phyloP scores from a whole-genome alignment of 169 alveolate genomes.

The Theileria parva region DNA sequence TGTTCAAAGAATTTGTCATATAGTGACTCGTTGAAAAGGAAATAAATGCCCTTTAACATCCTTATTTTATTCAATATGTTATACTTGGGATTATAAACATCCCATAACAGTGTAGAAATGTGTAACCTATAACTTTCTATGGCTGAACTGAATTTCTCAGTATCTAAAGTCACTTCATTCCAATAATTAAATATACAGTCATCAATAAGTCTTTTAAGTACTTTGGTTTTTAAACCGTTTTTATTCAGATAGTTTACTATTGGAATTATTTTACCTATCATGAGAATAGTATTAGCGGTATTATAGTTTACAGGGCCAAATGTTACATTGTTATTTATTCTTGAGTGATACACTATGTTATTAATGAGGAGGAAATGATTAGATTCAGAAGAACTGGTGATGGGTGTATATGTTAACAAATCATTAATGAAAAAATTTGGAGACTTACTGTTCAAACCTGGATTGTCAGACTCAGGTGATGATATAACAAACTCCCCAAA shows the following conservation, averaged over 20 bases:
- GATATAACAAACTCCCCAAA: conserved; percentile 69
- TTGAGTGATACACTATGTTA: not conserved
- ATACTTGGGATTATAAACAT: conserved; percentile 50
- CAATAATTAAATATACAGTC: conserved; percentile 27
- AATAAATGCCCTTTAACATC: conserved; percentile 65
- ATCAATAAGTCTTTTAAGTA: not conserved
- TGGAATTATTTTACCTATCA: conserved; percentile 72
- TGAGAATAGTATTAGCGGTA: conserved; percentile 47
- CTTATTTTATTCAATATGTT: conserved; percentile 54
- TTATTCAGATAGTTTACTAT: conserved; percentile 34
- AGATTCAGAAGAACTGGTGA: not conserved
- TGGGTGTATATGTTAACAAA: not conserved
- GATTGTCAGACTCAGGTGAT: conserved; percentile 39
- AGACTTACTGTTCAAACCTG: not conserved
- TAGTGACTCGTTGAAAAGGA: conserved; percentile 65
- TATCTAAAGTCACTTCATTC: conserved; percentile 27
- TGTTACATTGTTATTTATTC: conserved; percentile 3
- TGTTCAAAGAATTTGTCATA: conserved; percentile 65
- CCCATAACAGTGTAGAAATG: conserved; percentile 70
- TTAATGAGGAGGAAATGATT: not conserved
- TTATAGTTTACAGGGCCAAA: conserved; percentile 10
- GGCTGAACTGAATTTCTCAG: conserved; percentile 54
- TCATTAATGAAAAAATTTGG: not conserved
- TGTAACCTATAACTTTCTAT: conserved; percentile 65
- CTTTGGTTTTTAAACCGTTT: not conserved